phyloP scores from a whole-genome alignment of 495 filamentous ascomycete genomes.

The Talaromyces liani region DNA sequence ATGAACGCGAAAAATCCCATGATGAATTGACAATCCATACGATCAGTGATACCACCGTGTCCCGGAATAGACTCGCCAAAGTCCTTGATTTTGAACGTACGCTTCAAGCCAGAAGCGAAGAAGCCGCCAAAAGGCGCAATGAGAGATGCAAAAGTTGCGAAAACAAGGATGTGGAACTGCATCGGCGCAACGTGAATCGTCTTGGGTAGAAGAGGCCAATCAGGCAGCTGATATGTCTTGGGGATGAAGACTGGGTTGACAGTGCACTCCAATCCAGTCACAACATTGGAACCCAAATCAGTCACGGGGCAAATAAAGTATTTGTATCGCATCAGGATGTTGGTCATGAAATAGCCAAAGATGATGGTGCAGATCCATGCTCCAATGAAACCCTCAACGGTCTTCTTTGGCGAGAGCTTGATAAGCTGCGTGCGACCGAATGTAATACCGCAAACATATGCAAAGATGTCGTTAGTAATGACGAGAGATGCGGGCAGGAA shows the following conservation, averaged over 20 bases:
- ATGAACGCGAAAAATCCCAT: conserved; percentile 99
- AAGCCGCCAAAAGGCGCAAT: conserved; percentile 99
- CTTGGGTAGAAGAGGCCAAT: conserved; percentile 53
- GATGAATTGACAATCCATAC: conserved; percentile 99
- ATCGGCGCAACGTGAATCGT: conserved; percentile 70
- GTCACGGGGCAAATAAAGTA: conserved; percentile 99
- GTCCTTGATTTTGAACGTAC: conserved; percentile 99
- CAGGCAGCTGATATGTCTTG: conserved; percentile 72
- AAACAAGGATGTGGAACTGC: conserved; percentile 87
- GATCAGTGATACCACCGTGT: conserved; percentile 96
- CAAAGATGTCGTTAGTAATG: conserved; percentile 98
- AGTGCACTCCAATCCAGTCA: conserved; percentile 82
- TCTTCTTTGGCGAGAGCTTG: conserved; percentile 98
- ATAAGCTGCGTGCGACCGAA: conserved; percentile 96
- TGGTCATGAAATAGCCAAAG: conserved; percentile 77
- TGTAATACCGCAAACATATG: conserved; percentile 94
- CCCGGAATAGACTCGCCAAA: conserved; percentile 98
- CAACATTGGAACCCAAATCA: conserved; percentile 87
- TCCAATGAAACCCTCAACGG: conserved; percentile 94
- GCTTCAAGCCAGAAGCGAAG: conserved; percentile 96
- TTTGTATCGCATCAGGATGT: conserved; percentile 81
- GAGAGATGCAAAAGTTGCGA: conserved; percentile 90
- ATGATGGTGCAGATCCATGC: conserved; percentile 93
- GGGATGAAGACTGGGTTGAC: conserved; percentile 91
- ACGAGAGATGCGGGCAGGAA: conserved; percentile 93